Conservation (phyloP, 768 basidiomycete genomes). For the Phlebiopsis gigantea region DNA sequence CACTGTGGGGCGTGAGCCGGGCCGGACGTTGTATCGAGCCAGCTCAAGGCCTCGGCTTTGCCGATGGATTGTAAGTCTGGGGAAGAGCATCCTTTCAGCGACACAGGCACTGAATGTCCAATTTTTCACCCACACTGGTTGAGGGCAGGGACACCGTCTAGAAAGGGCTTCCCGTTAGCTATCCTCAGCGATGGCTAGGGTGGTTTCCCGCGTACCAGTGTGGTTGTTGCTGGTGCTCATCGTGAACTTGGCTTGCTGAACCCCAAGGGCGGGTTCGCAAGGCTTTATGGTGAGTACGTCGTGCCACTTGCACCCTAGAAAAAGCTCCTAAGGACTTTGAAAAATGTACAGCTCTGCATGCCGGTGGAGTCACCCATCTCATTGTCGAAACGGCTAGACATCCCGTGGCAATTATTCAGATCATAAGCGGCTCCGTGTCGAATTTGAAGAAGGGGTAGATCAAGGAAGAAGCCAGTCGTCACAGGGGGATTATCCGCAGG, state of each 20-base stretch:
- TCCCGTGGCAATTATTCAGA: slow-evolving; percentile 1
- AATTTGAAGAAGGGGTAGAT: neutral
- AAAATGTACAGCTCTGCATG: neutral
- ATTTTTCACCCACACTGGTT: slow-evolving; percentile 35
- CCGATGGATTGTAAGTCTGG: slow-evolving; percentile 51
- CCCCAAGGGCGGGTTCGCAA: neutral
- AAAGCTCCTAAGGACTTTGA: neutral
- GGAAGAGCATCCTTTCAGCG: neutral
- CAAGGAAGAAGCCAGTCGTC: neutral
- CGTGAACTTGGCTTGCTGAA: neutral
- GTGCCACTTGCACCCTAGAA: neutral
- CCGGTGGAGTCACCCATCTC: neutral
- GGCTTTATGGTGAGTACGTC: neutral
- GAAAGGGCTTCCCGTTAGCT: neutral
- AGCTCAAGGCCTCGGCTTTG: slow-evolving; percentile 42
- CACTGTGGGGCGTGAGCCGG: slow-evolving; percentile 42
- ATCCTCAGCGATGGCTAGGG: neutral
- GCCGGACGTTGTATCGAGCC: slow-evolving; percentile 44
- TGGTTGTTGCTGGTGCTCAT: neutral
- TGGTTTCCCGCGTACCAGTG: neutral
- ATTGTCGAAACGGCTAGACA: neutral
- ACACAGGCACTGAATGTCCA: too few species aligned
- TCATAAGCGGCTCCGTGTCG: neutral
- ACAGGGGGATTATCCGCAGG: neutral
- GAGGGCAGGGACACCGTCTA: slow-evolving; percentile 22